A percentile compares a stretch with the other conserved stretches of the same genome.
Evolutionary conservation across 139 green algal species (phyloP).

Genomic region (Prasinococcaceae sp.): DNA sequence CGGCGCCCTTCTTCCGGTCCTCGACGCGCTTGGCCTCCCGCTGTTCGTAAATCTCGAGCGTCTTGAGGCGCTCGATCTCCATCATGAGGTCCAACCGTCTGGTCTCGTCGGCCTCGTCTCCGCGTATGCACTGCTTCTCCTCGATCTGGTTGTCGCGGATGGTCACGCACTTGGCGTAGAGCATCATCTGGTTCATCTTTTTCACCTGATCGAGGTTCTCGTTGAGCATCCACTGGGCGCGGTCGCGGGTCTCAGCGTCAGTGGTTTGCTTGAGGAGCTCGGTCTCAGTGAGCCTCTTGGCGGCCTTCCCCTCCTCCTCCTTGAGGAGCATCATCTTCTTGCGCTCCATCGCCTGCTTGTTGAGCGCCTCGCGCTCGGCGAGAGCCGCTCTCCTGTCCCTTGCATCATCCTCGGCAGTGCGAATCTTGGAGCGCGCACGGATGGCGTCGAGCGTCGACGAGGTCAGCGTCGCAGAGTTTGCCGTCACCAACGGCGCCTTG

Average conservation of each 20-base stretch:
- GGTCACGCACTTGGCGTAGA: conserved; percentile 71
- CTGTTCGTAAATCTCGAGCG: conserved; percentile 42
- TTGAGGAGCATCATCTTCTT: conserved; percentile 54
- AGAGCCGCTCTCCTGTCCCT: conserved; percentile 26
- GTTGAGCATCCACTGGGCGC: conserved; percentile 29
- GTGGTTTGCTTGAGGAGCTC: conserved; percentile 15
- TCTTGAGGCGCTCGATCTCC: conserved; percentile 59
- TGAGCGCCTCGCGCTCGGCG: conserved; percentile 9
- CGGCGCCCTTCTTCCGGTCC: conserved; percentile 41
- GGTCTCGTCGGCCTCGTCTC: conserved; percentile 42
- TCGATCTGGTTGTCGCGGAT: conserved; percentile 66
- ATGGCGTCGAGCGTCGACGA: conserved; percentile 49
- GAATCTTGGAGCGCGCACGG: conserved; percentile 33
- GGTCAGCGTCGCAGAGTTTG: neutral
- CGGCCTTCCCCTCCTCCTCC: conserved; percentile 47
- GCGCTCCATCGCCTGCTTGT: conserved; percentile 32
- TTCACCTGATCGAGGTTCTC: conserved; percentile 67
- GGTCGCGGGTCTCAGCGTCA: conserved; percentile 15
- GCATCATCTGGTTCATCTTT: conserved; percentile 82
- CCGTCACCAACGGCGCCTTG: neutral
- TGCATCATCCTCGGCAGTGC: conserved; percentile 41
- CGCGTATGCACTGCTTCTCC: conserved; percentile 54
- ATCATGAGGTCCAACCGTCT: conserved; percentile 57
- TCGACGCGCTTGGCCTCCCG: conserved; percentile 46
- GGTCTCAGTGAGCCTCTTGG: no score